Percentiles rank a stretch among this genome's conserved stretches.
Evolutionary conservation across 2,329 filamentous ascomycete species (phyloP).

Genomic region (Drechslerella coelobrocha): DNA sequence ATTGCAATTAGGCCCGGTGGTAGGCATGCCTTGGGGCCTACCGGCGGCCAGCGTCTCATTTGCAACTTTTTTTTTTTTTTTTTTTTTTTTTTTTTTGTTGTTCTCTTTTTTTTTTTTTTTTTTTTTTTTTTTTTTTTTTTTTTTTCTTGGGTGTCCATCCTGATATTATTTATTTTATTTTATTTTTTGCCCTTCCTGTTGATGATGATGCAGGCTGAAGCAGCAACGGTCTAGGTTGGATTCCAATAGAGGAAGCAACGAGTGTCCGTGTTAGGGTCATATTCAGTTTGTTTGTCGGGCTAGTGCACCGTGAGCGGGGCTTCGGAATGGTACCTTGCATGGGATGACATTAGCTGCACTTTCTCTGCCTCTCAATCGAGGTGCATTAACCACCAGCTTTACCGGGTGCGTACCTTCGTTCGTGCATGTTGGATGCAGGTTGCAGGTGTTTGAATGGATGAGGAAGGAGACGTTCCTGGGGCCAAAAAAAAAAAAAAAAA

Average conservation of each 20-base stretch:
- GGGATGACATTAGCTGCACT: neutral
- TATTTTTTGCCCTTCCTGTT: too few relatives aligned
- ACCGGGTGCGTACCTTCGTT: neutral
- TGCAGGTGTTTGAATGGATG: too few relatives aligned
- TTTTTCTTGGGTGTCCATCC: neutral
- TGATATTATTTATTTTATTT: too few relatives aligned
- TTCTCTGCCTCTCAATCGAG: neutral
- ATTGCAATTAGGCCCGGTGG: constrained; percentile 29
- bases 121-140: neutral
- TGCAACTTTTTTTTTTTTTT: neutral
- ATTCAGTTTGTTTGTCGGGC: neutral
- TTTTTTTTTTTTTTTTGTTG: constrained; percentile 21
- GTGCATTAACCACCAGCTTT: neutral
- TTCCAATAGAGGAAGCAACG: constrained; percentile 7
- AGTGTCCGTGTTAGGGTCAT: neutral
- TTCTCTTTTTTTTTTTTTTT: constrained; percentile 27
- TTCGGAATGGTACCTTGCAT: constrained; percentile 31
- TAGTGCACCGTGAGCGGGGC: neutral
- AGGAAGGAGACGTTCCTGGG: too few relatives aligned
- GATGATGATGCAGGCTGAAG: too few relatives aligned
- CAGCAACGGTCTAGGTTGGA: too few relatives aligned
- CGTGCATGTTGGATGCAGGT: neutral
- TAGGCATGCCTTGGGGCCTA: constrained; percentile 5
- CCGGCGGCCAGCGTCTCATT: constrained; percentile 1
- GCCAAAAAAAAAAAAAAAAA: too few relatives aligned